phyloP scores from a whole-genome alignment of 2,329 filamentous ascomycete genomes.

The Pseudogymnoascus sp. region DNA sequence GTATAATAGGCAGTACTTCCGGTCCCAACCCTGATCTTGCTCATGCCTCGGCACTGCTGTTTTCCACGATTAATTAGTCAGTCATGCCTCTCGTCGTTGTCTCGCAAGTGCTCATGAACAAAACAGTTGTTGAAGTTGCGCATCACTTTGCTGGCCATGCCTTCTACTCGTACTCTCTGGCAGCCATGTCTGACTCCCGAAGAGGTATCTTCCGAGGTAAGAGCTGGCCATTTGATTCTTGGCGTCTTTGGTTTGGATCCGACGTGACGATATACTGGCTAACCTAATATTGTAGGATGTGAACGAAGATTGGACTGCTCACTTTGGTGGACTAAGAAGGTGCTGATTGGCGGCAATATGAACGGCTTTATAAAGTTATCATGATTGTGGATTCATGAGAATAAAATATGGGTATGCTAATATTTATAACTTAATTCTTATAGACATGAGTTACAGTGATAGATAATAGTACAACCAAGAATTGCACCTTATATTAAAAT shows the following conservation, averaged over 20 bases:
- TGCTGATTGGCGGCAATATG: slow-evolving; percentile 2
- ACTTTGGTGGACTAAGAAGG: background rate
- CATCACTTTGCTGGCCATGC: background rate
- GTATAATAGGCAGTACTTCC: background rate
- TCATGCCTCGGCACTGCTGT: background rate
- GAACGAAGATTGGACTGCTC: background rate
- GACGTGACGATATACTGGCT: background rate
- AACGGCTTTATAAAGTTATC: background rate
- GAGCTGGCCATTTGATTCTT: background rate
- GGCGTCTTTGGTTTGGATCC: background rate
- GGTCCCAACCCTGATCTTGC: background rate
- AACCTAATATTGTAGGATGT: background rate
- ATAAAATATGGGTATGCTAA: background rate
- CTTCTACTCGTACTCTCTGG: background rate
- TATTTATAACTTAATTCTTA: background rate
- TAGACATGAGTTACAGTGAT: background rate
- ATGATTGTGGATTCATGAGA: background rate
- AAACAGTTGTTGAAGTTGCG: background rate
- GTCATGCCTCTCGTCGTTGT: background rate
- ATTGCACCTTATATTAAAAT: background rate
- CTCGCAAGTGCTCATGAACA: background rate
- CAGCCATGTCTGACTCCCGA: background rate
- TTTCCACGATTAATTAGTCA: background rate
- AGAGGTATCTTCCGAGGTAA: slow-evolving; percentile 1
- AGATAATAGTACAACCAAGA: background rate